Evolutionary conservation across 2,329 filamentous ascomycete genomes (phyloP).

Genomic region (Monosporascus ibericus): DNA sequence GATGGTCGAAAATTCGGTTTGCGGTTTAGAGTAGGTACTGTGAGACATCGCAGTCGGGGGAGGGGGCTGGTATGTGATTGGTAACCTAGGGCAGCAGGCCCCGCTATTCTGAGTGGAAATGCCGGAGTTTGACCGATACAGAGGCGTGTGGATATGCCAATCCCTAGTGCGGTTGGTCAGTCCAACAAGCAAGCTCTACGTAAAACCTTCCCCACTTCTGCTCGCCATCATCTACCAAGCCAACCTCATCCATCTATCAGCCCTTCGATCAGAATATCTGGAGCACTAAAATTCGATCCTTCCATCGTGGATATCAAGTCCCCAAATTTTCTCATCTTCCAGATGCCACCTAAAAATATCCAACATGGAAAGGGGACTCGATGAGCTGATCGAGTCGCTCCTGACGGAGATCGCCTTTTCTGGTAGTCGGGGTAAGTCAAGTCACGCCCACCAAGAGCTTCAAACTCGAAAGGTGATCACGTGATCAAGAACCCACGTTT

Average conservation of each 20-base stretch:
- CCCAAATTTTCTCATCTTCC: constrained; percentile 9
- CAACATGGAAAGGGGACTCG: constrained; percentile 34
- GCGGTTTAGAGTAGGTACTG: too few species aligned
- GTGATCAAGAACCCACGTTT: background rate
- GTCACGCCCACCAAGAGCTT: background rate
- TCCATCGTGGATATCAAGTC: constrained; percentile 9
- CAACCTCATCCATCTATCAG: background rate
- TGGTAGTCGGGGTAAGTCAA: constrained; percentile 33
- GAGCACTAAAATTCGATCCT: constrained; percentile 24
- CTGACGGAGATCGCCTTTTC: constrained; percentile 38
- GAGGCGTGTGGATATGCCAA: too few species aligned
- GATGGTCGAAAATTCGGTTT: too few species aligned
- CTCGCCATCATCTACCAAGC: background rate
- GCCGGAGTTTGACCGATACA: too few species aligned
- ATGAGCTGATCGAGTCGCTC: constrained; percentile 39
- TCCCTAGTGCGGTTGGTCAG: background rate
- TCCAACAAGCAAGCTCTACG: background rate
- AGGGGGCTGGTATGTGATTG: too few species aligned
- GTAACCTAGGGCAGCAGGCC: too few species aligned
- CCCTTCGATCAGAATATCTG: constrained; percentile 5
- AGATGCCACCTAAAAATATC: constrained; percentile 12
- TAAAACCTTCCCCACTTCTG: background rate
- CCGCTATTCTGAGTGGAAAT: too few species aligned
- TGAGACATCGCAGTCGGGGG: too few species aligned
- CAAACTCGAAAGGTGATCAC: background rate